phyloP scores from a whole-genome alignment of 305 asterid genomes.

The Withania somnifera region DNA sequence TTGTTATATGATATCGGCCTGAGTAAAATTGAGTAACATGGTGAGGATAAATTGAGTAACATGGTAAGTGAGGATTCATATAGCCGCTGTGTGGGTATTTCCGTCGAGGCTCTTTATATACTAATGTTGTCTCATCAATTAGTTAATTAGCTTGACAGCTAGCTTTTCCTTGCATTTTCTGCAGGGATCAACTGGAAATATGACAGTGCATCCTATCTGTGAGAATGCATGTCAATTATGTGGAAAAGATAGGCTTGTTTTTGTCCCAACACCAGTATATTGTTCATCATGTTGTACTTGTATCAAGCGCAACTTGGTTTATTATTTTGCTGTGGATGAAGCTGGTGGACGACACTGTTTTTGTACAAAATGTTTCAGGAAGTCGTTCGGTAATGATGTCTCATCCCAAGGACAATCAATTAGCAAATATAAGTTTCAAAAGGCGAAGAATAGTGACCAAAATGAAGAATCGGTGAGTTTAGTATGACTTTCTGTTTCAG shows the following conservation, averaged over 20 bases:
- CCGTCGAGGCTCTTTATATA: background rate
- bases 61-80: background rate
- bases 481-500: conserved; percentile 8
- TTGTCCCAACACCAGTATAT: conserved; percentile 36
- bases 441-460: conserved; percentile 33
- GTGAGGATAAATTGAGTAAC: background rate
- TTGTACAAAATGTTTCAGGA: conserved; percentile 43
- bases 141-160: background rate
- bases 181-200: conserved; percentile 17
- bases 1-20: background rate
- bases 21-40: background rate
- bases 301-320: conserved; percentile 35
- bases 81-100: background rate
- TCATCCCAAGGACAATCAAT: conserved; percentile 32
- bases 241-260: conserved; percentile 23
- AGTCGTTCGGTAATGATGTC: conserved; percentile 31
- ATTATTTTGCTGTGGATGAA: conserved; percentile 35
- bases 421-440: conserved; percentile 35
- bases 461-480: conserved; percentile 46
- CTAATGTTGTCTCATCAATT: background rate
- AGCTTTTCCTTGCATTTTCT: background rate
- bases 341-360: conserved; percentile 25
- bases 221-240: conserved; percentile 57
- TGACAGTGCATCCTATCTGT: conserved; percentile 8
- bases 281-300: conserved; percentile 39